Conservation (phyloP, 208 protist genomes). For the Trypanosoma platydactyli region DNA sequence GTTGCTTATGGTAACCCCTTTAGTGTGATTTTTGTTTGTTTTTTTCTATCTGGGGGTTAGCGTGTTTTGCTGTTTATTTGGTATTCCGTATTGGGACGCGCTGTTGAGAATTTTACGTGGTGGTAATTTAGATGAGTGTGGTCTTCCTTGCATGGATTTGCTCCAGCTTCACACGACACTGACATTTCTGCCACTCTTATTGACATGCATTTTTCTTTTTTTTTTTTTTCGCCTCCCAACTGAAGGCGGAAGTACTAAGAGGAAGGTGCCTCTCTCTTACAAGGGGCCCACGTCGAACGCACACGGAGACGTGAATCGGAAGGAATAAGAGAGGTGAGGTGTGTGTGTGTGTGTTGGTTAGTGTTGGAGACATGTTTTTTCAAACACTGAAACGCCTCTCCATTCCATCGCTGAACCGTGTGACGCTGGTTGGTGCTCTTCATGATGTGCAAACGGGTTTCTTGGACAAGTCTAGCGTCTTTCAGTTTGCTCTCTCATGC, state of each 20-base stretch:
- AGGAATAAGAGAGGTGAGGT: neutral
- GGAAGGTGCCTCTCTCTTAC: no score
- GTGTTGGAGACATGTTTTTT: slow-evolving; percentile 15
- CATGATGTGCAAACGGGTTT: slow-evolving; percentile 46
- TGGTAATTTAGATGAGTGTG: neutral
- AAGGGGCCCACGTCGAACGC: no score
- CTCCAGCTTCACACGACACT: neutral
- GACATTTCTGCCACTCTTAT: neutral
- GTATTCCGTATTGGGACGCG: neutral
- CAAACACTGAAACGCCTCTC: slow-evolving; percentile 3
- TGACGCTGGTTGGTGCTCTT: slow-evolving; percentile 35
- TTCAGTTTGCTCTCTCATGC: slow-evolving; percentile 44
- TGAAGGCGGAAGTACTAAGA: no score
- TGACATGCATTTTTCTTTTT: neutral
- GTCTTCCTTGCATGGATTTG: no score
- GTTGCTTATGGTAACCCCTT: neutral
- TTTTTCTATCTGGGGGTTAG: slow-evolving; percentile 4
- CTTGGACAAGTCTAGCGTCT: slow-evolving; percentile 21
- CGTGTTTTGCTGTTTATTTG: neutral
- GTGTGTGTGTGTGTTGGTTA: neutral
- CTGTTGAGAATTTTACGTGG: neutral
- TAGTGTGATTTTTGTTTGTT: neutral
- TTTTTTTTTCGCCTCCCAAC: neutral
- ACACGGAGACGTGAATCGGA: no score
- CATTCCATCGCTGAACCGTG: slow-evolving; percentile 29